Evolutionary conservation across 495 filamentous ascomycete genomes (phyloP), one percentile per base, ranked within the genome.

Genomic region (Hapsidospora chrysogenum): DNA sequence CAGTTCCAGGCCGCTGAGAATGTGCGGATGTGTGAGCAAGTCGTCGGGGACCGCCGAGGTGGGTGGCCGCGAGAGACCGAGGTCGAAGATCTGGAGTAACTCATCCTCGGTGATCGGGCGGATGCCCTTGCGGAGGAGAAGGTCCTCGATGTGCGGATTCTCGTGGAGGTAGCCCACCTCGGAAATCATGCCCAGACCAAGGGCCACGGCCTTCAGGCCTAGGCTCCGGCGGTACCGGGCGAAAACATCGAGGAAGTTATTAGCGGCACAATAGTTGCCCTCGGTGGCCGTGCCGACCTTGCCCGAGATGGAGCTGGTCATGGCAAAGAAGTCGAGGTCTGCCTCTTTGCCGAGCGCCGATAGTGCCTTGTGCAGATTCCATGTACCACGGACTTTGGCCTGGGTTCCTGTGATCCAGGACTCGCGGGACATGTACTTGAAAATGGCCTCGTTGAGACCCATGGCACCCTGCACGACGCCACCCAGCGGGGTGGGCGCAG

Each of bases 301-400:
- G 9, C 49, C 53, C 3, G 55, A 39, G 0, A 66, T 36, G 9
- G 70, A 74, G 9, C 66, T 69, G 17, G 70, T 57, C 17, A 60
- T 47, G 17, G 71, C 43, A 45, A 74, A 73, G 51, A 75, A 75
- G 38, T 73, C 69, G 0, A 74, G 51, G 10, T 14, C 38, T 3
- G 45, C 29, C 7, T 51, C 41, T 9, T 35, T 48, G 47, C 25
- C 56, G 53, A 16, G 31, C 40, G 4, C 30, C 44, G 36, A 3
- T 3, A 51, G 25, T 5, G 45, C 40, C 0, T 52, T 33, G 32
- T 64, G 52, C 3, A 66, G 39, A 31, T 55, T 50, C 33, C 41
- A 41, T 7, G 46, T 44, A 9, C 56, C 56, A 4, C 50, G 32
- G 4, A 64, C 48, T 43, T 69, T 70, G 8, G 64, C 57, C 28